Base-by-base conservation (phyloP, 345 rosid genomes). In the Toxicodendron radicans region DNA sequence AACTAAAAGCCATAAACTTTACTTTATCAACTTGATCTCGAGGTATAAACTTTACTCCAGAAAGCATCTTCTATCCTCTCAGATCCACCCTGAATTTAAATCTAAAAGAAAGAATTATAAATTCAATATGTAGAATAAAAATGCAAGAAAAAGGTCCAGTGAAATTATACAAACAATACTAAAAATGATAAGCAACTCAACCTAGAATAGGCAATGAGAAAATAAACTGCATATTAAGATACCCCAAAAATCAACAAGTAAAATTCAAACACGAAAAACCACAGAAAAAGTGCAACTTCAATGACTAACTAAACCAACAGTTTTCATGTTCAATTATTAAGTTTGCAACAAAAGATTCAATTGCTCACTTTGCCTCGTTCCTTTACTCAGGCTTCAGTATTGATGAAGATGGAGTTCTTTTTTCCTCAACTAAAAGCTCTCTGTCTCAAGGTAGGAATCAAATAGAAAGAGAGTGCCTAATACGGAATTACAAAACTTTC, bases 1-100 rank as follows among this genome's bases (percentile, higher is more conserved):
- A 58, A 41, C 30, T 5, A 46, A 33, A 43, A 32, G 38, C 18
- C 1, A 21, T 6, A 68, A 65, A 48, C 12, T 30, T 58, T 75
- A 82, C 76, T 73, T 79, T 70, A 71, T 81, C 76, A 66, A 89
- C 86, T 76, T 87, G 77, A 72, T 90, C 90, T 11, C 93, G 93
- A 27, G 98, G 91, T 59, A 93, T 83, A 70, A 93, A 81, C 79
- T 87, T 93, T 64, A 91, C 78, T 13, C 95, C 95, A 14, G 92
- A 74, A 51, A 93, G 88, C 98, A 93, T 93, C 59, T 73, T 23
- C 45, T 46, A 0, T 58, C 53, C 21, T 53, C 23, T 10, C 48
- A 43, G 1, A 20, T 21, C 21, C 23, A 49, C 20, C 68, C 61
- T 24, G 43, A 58, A 13, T 9, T 33, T 30, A 10, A 20, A 35